phyloP scores from a whole-genome alignment of 805 yeast genomes.

The Ogataea degrootiae region DNA sequence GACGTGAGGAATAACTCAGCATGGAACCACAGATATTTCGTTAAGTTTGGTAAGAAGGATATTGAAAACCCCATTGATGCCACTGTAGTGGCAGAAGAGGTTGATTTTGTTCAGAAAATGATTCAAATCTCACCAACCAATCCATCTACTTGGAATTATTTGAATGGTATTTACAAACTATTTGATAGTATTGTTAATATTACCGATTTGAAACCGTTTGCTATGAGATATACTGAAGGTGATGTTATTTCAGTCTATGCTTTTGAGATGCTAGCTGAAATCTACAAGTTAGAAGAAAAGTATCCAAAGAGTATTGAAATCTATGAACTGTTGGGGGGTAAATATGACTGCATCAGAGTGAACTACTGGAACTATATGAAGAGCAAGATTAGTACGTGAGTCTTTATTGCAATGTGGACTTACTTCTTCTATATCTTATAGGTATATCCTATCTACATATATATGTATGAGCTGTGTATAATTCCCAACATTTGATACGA shows the following conservation, averaged over 20 bases:
- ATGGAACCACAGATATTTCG: constrained; percentile 81
- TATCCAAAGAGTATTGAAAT: constrained; percentile 35
- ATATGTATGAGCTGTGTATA: too few relatives aligned
- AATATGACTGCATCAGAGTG: constrained; percentile 25
- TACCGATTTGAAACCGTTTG: constrained; percentile 40
- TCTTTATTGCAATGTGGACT: neutral
- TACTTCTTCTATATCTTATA: neutral
- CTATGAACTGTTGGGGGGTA: constrained; percentile 45
- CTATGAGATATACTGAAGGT: constrained; percentile 33
- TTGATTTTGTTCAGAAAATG: constrained; percentile 42
- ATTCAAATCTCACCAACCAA: constrained; percentile 72
- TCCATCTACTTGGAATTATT: constrained; percentile 81
- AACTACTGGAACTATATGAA: constrained; percentile 29
- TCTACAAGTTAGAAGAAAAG: constrained; percentile 34
- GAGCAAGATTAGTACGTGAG: neutral
- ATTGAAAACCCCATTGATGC: neutral
- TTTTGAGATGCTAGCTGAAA: constrained; percentile 53
- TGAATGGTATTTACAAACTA: constrained; percentile 49
- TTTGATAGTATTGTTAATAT: constrained; percentile 21
- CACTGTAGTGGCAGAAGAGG: constrained; percentile 37
- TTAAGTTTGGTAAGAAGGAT: constrained; percentile 31
- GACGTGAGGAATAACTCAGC: constrained; percentile 90
- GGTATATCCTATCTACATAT: too few relatives aligned
- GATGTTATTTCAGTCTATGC: constrained; percentile 51
- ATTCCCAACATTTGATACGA: too few relatives aligned